Percentiles rank a stretch among this genome's conserved stretches.
These are phyloP conservation scores for Apiotrichum gracile DNA, from an alignment of 1,284 basidiomycete genomes.

Conservation along the genomic window DNA sequence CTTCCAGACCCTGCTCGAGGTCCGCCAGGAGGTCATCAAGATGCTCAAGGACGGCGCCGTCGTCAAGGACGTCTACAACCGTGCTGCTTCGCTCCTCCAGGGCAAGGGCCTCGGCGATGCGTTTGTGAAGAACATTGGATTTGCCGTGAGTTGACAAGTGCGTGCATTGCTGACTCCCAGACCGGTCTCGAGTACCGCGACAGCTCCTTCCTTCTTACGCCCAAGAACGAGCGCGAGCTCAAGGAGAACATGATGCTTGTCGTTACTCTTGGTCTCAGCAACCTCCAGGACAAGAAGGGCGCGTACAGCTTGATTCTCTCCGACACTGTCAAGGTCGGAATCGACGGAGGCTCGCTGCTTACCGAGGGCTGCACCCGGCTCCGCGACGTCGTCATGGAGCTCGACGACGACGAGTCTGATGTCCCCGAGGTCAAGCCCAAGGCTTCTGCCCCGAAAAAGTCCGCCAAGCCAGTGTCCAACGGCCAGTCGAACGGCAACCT, in stretches of 20 bases:
- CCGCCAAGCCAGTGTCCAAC: slow-evolving; percentile 13
- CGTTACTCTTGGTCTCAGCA: slow-evolving; percentile 75
- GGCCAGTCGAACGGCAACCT: slow-evolving; percentile 15
- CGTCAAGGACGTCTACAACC: slow-evolving; percentile 73
- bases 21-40: slow-evolving; percentile 71
- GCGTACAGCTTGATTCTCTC: slow-evolving; percentile 84
- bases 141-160: slow-evolving; percentile 57
- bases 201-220: slow-evolving; percentile 69
- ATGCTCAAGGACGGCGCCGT: slow-evolving; percentile 75
- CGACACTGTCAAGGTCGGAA: slow-evolving; percentile 78
- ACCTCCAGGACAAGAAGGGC: slow-evolving; percentile 62
- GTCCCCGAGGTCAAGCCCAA: slow-evolving; percentile 50
- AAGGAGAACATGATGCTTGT: slow-evolving; percentile 80
- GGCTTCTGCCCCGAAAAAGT: slow-evolving; percentile 56
- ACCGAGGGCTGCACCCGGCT: slow-evolving; percentile 76
- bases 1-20: slow-evolving; percentile 68
- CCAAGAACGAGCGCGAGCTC: slow-evolving; percentile 70
- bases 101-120: slow-evolving; percentile 74
- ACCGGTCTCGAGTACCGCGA: slow-evolving; percentile 94
- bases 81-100: slow-evolving; percentile 65
- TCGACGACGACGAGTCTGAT: slow-evolving; percentile 46
- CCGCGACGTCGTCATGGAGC: slow-evolving; percentile 85
- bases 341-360: slow-evolving; percentile 63
- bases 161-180: slow-evolving; percentile 48
- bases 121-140: slow-evolving; percentile 86